Percentiles rank a stretch among this genome's conserved stretches.
phyloP scores from a whole-genome alignment of 306 rosid genomes.

The Ochetophila trinervis region DNA sequence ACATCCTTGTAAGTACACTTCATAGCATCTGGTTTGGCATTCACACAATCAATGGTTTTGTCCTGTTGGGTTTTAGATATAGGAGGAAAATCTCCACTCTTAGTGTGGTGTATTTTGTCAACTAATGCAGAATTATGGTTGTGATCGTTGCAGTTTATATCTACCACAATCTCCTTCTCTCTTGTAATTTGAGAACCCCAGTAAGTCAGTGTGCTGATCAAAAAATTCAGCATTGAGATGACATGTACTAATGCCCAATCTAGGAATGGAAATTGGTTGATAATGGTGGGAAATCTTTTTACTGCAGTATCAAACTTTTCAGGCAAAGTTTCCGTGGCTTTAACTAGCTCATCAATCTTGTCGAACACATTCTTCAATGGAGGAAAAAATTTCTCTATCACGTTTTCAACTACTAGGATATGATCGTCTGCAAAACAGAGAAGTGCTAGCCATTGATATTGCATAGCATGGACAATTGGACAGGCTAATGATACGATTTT shows the following conservation, averaged over 20 bases:
- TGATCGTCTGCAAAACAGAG: conserved; percentile 54
- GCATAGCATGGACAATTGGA: conserved; percentile 39
- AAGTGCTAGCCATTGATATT: conserved; percentile 38
- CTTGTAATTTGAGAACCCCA: conserved; percentile 36
- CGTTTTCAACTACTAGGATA: conserved; percentile 35
- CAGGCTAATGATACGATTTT: conserved; percentile 25
- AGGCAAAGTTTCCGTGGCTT: conserved; percentile 34
- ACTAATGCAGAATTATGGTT: not conserved
- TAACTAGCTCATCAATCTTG: conserved; percentile 50
- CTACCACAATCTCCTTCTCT: conserved; percentile 49
- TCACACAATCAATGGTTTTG: conserved; percentile 19
- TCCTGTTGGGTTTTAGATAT: conserved; percentile 22
- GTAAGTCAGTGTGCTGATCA: conserved; percentile 31
- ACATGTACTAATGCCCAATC: conserved; percentile 40
- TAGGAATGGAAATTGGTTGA: conserved; percentile 28
- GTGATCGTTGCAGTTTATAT: conserved; percentile 23
- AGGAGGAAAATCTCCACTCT: conserved; percentile 26
- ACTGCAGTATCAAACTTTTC: conserved; percentile 41
- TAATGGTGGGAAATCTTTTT: conserved; percentile 28
- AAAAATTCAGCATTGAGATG: conserved; percentile 39
- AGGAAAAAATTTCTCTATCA: conserved; percentile 49
- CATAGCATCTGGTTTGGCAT: conserved; percentile 4
- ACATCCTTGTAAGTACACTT: conserved; percentile 41
- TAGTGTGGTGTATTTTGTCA: not conserved
- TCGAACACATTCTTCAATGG: conserved; percentile 41